Base-by-base conservation (phyloP, 768 basidiomycete genomes). In the Tulasnella sp. region DNA sequence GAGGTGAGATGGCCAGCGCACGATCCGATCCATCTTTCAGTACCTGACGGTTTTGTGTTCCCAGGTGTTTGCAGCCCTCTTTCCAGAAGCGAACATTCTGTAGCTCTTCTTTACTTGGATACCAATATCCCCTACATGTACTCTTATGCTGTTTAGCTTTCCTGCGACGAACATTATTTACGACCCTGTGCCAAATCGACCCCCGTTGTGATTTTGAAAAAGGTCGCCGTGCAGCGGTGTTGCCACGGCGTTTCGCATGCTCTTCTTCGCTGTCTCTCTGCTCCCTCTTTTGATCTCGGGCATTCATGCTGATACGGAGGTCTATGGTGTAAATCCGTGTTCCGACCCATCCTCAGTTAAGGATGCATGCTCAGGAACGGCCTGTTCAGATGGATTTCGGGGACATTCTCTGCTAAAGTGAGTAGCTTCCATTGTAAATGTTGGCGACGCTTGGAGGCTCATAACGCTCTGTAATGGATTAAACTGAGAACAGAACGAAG, bases 41-140 rank as follows among this genome's bases (percentile, higher is more conserved):
- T 62, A 52, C 7, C 71, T 79, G 27, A 73, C 56, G 48, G 10
- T 73, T 39, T 10, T 52, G 9, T 46, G n/a, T 56, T 75, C 39
- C 21, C 80, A 92, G 92, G 83, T 92, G 31, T 87, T 93, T 72
- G 83, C 88, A 71, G 88, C 91, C 7, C 84, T 92, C 52, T 93
- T 93, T 82, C 90, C 92, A 4, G 91, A 92, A 75, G 81, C 84
- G 2, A 76, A 76, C 46, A 76, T 76, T 76, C 75, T 58, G 3
- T 76, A 46, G n/a, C 4, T 40, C 72, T 74, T 2, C n/a, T 34
- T 16, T 44, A 44, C 14, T 44, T 44, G 8, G 42, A 44, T 44
- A 44, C 42, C 42, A 44, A 44, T 44, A 44, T 14, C 42, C 42
- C 10, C n/a, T n/a, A n/a, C 48, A 2, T 24, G 24, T 2, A 52